Percentiles rank a stretch among this genome's conserved stretches.
phyloP scores from a whole-genome alignment of 192 early-diverging fungal genomes.

The Podila horticola region DNA sequence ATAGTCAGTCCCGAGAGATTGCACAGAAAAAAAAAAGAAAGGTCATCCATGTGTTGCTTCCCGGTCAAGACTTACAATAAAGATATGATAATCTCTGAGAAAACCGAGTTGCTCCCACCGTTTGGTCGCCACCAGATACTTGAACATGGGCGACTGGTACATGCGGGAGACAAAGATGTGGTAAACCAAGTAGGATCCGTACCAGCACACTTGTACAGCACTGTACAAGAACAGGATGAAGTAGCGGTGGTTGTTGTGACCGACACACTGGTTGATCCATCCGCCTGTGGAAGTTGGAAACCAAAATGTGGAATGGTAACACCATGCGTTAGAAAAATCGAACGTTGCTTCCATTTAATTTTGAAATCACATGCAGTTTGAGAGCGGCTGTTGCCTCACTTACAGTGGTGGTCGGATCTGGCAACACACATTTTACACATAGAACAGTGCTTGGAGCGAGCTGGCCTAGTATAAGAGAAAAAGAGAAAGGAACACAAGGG shows the following conservation, averaged over 20 bases:
- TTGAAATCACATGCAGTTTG: neutral
- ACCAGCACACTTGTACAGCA: constrained; percentile 57
- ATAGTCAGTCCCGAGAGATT: neutral
- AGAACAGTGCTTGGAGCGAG: constrained; percentile 67
- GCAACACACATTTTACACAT: constrained; percentile 63
- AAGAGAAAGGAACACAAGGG: neutral
- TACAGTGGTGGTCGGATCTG: constrained; percentile 62
- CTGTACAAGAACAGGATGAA: constrained; percentile 62
- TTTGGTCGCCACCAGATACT: constrained; percentile 25
- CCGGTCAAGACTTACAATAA: constrained; percentile 50
- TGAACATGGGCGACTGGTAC: constrained; percentile 45
- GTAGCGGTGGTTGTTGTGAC: constrained; percentile 62
- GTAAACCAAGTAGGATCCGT: constrained; percentile 58
- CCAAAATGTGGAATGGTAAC: neutral
- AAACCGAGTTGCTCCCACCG: constrained; percentile 35
- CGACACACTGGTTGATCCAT: constrained; percentile 66
- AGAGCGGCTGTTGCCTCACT: constrained; percentile 1
- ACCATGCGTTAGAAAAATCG: neutral
- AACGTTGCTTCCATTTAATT: neutral
- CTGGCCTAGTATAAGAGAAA: constrained; percentile 49
- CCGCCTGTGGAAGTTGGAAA: constrained; percentile 25
- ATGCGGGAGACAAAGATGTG: constrained; percentile 51
- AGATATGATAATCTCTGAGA: constrained; percentile 48
- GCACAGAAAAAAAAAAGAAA: neutral
- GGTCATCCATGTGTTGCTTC: neutral